Evolutionary conservation across 257 asterid genomes (phyloP).

Genomic region (Leonotis leonurus): DNA sequence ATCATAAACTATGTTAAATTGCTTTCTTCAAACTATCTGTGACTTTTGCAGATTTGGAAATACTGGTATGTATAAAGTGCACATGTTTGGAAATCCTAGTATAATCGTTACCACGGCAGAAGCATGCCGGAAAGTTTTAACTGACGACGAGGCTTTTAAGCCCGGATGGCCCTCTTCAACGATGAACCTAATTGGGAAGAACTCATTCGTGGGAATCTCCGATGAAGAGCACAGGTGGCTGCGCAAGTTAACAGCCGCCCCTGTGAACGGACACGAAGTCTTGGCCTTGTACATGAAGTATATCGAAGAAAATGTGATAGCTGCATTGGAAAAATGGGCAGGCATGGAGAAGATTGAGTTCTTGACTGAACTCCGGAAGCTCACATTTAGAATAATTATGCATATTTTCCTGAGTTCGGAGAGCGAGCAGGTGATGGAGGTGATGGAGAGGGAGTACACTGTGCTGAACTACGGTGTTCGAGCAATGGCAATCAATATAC

Average conservation of each 20-base stretch:
- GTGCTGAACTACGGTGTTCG: slow-evolving; percentile 74
- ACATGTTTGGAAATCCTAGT: slow-evolving; percentile 84
- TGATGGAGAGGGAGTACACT: slow-evolving; percentile 76
- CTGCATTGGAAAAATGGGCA: slow-evolving; percentile 64
- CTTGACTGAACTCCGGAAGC: slow-evolving; percentile 61
- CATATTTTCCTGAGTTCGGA: slow-evolving; percentile 73
- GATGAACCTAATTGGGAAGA: slow-evolving; percentile 58
- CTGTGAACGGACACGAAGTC: slow-evolving; percentile 78
- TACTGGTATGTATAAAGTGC: slow-evolving; percentile 65
- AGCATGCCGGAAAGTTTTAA: slow-evolving; percentile 56
- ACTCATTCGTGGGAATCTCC: slow-evolving; percentile 56
- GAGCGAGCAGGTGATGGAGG: slow-evolving; percentile 58
- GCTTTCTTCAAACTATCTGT: background rate
- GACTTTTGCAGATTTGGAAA: slow-evolving; percentile 48
- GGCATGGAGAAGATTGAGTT: slow-evolving; percentile 65
- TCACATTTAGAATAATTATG: slow-evolving; percentile 77
- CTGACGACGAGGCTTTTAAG: slow-evolving; percentile 74
- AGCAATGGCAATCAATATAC: slow-evolving; percentile 78
- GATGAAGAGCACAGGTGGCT: slow-evolving; percentile 71
- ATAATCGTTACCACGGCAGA: slow-evolving; percentile 76
- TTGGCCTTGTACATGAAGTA: slow-evolving; percentile 55
- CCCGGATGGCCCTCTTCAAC: slow-evolving; percentile 94
- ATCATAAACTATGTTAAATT: too few species aligned
- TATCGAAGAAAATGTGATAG: slow-evolving; percentile 53
- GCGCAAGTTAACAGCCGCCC: slow-evolving; percentile 71